Evolutionary conservation across 768 basidiomycete species (phyloP).

Genomic region (Pholiota molesta): DNA sequence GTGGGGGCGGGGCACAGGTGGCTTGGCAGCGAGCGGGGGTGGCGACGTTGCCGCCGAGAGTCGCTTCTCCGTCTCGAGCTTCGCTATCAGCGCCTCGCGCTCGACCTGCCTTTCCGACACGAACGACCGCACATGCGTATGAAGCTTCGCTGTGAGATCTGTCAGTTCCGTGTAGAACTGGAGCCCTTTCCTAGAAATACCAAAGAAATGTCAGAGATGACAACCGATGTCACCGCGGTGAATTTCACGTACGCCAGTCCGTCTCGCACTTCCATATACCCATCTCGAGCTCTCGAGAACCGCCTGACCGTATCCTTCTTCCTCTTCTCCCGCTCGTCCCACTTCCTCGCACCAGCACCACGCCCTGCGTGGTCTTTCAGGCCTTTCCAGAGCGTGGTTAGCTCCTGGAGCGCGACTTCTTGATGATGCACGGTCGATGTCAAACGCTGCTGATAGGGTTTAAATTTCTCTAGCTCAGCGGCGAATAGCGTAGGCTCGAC

Average conservation of each 20-base stretch:
- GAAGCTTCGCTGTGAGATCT: slow-evolving; percentile 61
- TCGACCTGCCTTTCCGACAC: slow-evolving; percentile 67
- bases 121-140: slow-evolving; percentile 61
- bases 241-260: slow-evolving; percentile 70
- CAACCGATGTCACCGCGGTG: neutral
- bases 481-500: slow-evolving; percentile 91
- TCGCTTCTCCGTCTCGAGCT: slow-evolving; percentile 74
- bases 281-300: slow-evolving; percentile 77
- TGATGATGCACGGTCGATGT: slow-evolving; percentile 80
- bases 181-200: slow-evolving; percentile 70
- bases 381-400: slow-evolving; percentile 71
- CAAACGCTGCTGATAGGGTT: slow-evolving; percentile 85
- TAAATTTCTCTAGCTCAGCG: slow-evolving; percentile 93
- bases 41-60: slow-evolving; percentile 51
- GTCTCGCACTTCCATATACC: slow-evolving; percentile 85
- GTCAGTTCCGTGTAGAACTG: slow-evolving; percentile 87
- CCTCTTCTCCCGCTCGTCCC: slow-evolving; percentile 80
- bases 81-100: slow-evolving; percentile 64
- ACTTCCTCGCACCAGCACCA: slow-evolving; percentile 75
- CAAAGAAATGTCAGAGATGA: neutral
- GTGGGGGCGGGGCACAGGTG: slow-evolving; percentile 50
- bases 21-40: slow-evolving; percentile 51
- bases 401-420: slow-evolving; percentile 70
- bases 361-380: slow-evolving; percentile 76
- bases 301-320: slow-evolving; percentile 75